Evolutionary conservation across 805 yeast species (phyloP), one percentile per base, ranked within the genome.

Genomic region (Metschnikowia borealis): DNA sequence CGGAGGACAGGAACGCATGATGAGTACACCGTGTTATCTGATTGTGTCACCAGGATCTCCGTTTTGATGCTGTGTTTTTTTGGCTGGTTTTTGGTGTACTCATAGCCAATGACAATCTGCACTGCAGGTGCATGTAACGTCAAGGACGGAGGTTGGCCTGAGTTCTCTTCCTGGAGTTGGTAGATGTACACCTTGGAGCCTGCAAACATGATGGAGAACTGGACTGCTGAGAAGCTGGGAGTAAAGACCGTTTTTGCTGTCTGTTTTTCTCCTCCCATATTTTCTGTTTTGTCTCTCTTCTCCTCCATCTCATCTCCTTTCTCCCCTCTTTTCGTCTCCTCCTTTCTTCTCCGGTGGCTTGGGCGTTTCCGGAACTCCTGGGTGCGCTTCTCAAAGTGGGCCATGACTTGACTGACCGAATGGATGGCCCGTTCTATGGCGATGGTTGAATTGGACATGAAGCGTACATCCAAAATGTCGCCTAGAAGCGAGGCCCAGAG

Each of bases 81-180:
- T 0, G 53, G 38, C 0, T 70, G 31, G 0, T 61, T 50, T 35
- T 69, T 68, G 15, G 59, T 51, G 54, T 74, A 77, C 3, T 65
- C 62, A 61, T 88, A 89, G 50, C 77, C 80, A 0, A 83, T 58
- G 2, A 77, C 74, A 5, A 86, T 73, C 45, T 73, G 73, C 1
- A 91, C 81, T 1, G 88, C 85, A 0, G 98, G 98, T 0, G 96
- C 80, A 47, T 80, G 85, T 23, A 91, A 66, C 26, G 74, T 77
- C 14, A 91, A 70, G 0, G 87, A 77, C 0, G 70, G 67, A 0
- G 89, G 77, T 2, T 21, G 41, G 10, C 60, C 54, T 17, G 67
- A 62, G 3, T 70, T 59, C 8, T 69, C 77, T 33, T 75, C 69
- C 42, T 77, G 79, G 7, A 75, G 66, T 41, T 75, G 70, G 47